A percentile compares a stretch with the other conserved stretches of the same genome.
Evolutionary conservation across 805 yeast genomes (phyloP).

Genomic region (Myxozyma kluyveri): DNA sequence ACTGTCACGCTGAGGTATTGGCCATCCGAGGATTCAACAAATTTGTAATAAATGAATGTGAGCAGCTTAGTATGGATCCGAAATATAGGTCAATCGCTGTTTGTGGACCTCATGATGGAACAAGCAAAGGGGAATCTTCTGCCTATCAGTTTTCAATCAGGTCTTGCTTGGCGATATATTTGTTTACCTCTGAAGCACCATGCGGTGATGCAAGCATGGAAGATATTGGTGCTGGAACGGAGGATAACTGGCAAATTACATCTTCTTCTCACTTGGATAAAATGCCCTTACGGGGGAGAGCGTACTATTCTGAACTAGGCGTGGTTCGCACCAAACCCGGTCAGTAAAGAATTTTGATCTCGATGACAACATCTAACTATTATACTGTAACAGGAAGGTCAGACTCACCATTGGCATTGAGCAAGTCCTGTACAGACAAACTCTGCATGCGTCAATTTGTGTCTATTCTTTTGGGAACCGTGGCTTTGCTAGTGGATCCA

Average conservation of each 20-base stretch:
- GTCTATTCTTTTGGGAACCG: slow-evolving; percentile 38
- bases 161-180: slow-evolving; percentile 48
- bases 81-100: slow-evolving; percentile 2
- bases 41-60: slow-evolving; percentile 51
- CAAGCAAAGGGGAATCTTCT: background rate
- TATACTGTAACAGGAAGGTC: slow-evolving; percentile 51
- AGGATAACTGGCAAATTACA: slow-evolving; percentile 10
- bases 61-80: background rate
- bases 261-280: slow-evolving; percentile 21
- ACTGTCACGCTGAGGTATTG: slow-evolving; percentile 85
- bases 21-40: slow-evolving; percentile 69
- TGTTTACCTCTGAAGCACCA: slow-evolving; percentile 73
- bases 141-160: slow-evolving; percentile 31
- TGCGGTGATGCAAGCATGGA: slow-evolving; percentile 88
- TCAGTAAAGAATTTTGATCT: background rate
- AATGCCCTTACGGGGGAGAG: slow-evolving; percentile 56
- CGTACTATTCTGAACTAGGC: slow-evolving; percentile 55
- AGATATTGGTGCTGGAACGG: slow-evolving; percentile 33
- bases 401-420: slow-evolving; percentile 68
- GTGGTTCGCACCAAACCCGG: slow-evolving; percentile 87
- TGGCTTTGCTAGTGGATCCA: slow-evolving; percentile 31
- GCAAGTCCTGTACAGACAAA: slow-evolving; percentile 91
- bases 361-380: background rate
- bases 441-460: slow-evolving; percentile 57
- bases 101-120: background rate